A percentile compares a stretch with the other conserved stretches of the same genome.
Evolutionary conservation across 371 early-diverging fungal species (phyloP).

Genomic region (Entomophthora muscae): DNA sequence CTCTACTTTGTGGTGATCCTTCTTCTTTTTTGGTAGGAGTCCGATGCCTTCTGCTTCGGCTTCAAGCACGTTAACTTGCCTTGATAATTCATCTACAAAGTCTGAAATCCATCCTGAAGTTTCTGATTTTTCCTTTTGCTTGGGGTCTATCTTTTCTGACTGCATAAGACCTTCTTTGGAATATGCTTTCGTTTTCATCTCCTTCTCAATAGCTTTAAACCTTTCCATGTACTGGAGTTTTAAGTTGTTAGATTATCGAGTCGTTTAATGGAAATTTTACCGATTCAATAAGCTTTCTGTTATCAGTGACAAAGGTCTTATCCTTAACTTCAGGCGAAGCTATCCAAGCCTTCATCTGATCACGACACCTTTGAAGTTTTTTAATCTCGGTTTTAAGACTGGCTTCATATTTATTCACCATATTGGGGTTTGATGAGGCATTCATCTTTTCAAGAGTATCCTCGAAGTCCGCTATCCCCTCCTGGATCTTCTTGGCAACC

Average conservation of each 20-base stretch:
- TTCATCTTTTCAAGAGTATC: slow-evolving; percentile 76
- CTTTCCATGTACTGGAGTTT: slow-evolving; percentile 85
- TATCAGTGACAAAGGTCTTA: slow-evolving; percentile 71
- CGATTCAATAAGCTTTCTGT: slow-evolving; percentile 80
- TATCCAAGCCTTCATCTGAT: slow-evolving; percentile 94
- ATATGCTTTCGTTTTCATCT: slow-evolving; percentile 95
- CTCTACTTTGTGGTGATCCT: slow-evolving; percentile 51
- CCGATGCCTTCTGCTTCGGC: slow-evolving; percentile 73
- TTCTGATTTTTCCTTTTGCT: slow-evolving; percentile 75
- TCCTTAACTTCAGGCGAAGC: slow-evolving; percentile 89
- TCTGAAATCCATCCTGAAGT: slow-evolving; percentile 61
- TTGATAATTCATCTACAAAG: slow-evolving; percentile 58
- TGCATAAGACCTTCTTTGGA: slow-evolving; percentile 83
- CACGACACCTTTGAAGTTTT: slow-evolving; percentile 84
- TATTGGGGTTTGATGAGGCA: slow-evolving; percentile 55
- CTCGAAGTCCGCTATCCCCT: slow-evolving; percentile 91
- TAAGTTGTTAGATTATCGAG: not conserved
- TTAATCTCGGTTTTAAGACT: slow-evolving; percentile 97
- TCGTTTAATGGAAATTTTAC: slow-evolving; percentile 14
- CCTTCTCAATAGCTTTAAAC: slow-evolving; percentile 93
- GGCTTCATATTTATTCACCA: slow-evolving; percentile 88
- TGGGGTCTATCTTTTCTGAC: slow-evolving; percentile 73
- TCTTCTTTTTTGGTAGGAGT: slow-evolving; percentile 46
- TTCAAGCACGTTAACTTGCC: slow-evolving; percentile 79
- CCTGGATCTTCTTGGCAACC: slow-evolving; percentile 82